Percentiles rank a stretch among this genome's conserved stretches.
These are phyloP conservation scores for Monosporozyma unispora DNA, from an alignment of 805 yeast species.

Conservation along the genomic window DNA sequence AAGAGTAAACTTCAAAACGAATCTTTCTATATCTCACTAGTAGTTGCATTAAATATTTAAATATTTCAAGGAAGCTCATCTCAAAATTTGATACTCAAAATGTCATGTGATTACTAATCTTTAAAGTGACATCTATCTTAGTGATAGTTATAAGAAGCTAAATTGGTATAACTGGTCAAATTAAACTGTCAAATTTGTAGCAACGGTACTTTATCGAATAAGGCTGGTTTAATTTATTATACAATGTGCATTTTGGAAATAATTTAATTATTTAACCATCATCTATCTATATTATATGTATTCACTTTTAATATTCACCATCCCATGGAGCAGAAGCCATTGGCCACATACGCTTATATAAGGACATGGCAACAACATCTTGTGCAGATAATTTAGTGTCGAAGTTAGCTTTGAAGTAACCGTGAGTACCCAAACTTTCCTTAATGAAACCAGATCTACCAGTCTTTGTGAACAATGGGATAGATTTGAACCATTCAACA, in stretches of 20 bases:
- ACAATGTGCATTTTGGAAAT: background rate
- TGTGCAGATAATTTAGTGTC: slow-evolving; percentile 86
- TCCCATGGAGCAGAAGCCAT: slow-evolving; percentile 33
- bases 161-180: too few species aligned
- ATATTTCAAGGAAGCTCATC: background rate
- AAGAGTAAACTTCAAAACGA: background rate
- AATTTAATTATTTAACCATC: background rate
- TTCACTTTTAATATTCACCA: slow-evolving; percentile 2
- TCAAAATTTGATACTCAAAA: background rate
- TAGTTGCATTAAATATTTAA: background rate
- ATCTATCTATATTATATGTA: background rate
- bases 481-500: slow-evolving; percentile 78
- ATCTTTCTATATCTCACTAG: background rate
- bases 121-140: background rate
- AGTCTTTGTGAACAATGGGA: slow-evolving; percentile 84
- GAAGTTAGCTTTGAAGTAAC: slow-evolving; percentile 91
- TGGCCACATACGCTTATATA: slow-evolving; percentile 95
- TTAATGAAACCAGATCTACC: slow-evolving; percentile 94
- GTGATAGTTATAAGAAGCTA: background rate
- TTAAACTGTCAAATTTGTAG: too few species aligned
- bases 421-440: slow-evolving; percentile 96
- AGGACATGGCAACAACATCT: slow-evolving; percentile 88
- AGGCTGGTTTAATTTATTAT: background rate
- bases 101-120: background rate
- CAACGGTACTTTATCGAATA: background rate